phyloP scores from a whole-genome alignment of 495 filamentous ascomycete species.

The Hypoxylon fragiforme region DNA sequence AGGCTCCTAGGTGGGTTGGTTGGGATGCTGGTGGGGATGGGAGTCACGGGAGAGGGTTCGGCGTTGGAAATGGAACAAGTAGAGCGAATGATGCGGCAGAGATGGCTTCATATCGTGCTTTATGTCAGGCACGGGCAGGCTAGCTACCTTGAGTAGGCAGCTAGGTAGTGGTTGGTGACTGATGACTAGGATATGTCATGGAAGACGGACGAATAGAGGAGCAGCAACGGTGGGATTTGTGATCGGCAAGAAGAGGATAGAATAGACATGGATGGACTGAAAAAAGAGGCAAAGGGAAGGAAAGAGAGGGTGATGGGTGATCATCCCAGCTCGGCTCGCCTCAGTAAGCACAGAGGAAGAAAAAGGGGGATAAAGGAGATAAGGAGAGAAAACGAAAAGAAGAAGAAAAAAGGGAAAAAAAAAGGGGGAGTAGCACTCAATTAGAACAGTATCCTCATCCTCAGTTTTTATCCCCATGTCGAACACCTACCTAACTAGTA shows the following conservation, averaged over 20 bases:
- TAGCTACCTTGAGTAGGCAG: conserved; percentile 6
- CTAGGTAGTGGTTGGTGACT: too few species aligned
- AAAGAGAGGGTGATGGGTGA: not conserved
- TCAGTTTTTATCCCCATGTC: too few species aligned
- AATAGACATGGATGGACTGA: too few species aligned
- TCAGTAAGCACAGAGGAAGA: too few species aligned
- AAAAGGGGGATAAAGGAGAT: too few species aligned
- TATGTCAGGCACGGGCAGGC: conserved; percentile 16
- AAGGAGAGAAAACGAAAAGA: too few species aligned
- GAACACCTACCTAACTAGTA: too few species aligned
- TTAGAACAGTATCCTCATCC: not conserved
- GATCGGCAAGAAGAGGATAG: not conserved
- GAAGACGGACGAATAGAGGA: not conserved
- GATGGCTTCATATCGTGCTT: conserved; percentile 26
- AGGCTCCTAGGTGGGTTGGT: not conserved
- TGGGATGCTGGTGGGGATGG: conserved; percentile 12
- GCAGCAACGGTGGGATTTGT: not conserved
- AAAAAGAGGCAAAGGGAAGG: not conserved
- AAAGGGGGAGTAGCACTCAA: not conserved
- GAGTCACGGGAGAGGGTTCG: not conserved
- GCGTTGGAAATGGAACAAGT: not conserved
- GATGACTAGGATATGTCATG: too few species aligned
- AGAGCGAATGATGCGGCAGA: conserved; percentile 11
- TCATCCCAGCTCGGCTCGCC: not conserved
- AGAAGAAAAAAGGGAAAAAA: not conserved